Evolutionary conservation across 768 basidiomycete species (phyloP).

Genomic region (Tephrocybe sp.): DNA sequence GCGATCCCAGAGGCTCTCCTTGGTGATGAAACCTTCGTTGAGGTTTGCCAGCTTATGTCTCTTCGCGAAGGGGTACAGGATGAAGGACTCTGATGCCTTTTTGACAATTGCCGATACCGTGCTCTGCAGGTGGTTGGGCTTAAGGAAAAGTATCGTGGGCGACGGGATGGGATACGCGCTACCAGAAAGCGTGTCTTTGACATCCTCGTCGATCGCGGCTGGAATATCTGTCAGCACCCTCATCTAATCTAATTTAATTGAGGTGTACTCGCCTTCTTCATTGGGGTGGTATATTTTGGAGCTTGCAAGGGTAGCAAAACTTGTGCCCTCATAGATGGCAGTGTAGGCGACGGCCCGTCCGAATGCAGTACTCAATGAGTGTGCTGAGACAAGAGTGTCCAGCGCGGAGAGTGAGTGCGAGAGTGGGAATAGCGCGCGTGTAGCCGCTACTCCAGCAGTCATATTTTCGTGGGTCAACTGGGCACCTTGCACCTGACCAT

Average conservation of each 20-base stretch:
- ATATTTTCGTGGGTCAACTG: slow-evolving; percentile 82
- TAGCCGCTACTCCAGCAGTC: slow-evolving; percentile 85
- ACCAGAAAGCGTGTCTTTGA: slow-evolving; percentile 48
- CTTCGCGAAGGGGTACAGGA: slow-evolving; percentile 65
- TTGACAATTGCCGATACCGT: slow-evolving; percentile 54
- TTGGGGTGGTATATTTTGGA: slow-evolving; percentile 49
- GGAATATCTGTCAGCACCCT: neutral
- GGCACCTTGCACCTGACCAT: slow-evolving; percentile 56
- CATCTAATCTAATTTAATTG: neutral
- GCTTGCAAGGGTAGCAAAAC: slow-evolving; percentile 66
- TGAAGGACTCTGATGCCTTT: slow-evolving; percentile 50
- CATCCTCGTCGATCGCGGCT: slow-evolving; percentile 29
- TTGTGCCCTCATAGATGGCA: slow-evolving; percentile 72
- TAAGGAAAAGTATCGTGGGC: slow-evolving; percentile 79
- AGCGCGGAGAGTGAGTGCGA: slow-evolving; percentile 64
- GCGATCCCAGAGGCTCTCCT: slow-evolving; percentile 84
- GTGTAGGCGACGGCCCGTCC: slow-evolving; percentile 82
- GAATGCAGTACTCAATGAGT: slow-evolving; percentile 72
- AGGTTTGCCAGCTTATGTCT: slow-evolving; percentile 76
- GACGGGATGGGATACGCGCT: slow-evolving; percentile 60
- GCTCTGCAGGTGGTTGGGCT: slow-evolving; percentile 58
- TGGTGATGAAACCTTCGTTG: slow-evolving; percentile 71
- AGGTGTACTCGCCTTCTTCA: slow-evolving; percentile 31
- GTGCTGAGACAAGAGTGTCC: slow-evolving; percentile 78
- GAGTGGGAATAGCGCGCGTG: slow-evolving; percentile 73